Evolutionary conservation across 768 basidiomycete genomes (phyloP).

Genomic region (Neoboletus brunneissimus): DNA sequence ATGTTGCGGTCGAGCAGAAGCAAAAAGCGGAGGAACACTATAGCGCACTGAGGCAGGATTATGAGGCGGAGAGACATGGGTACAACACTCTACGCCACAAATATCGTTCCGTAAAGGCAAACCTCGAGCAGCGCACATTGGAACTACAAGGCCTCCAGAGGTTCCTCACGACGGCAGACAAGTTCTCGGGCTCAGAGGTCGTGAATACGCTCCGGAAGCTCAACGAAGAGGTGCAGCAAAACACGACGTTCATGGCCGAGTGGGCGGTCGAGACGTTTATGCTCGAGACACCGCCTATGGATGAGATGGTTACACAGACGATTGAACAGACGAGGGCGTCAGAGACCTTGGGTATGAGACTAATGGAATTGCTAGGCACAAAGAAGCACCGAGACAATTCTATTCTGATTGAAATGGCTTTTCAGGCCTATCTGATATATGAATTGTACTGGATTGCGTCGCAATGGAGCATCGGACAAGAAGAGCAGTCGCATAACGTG

Average conservation of each 20-base stretch:
- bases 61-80: conserved; percentile 14
- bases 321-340: conserved; percentile 10
- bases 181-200: conserved; percentile 44
- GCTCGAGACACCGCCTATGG: conserved; percentile 12
- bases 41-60: not conserved
- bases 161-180: conserved; percentile 42
- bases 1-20: too few species aligned
- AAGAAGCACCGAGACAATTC: conserved; percentile 17
- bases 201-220: conserved; percentile 39
- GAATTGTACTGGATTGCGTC: conserved; percentile 20
- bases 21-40: too few species aligned
- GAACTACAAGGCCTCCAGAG: conserved; percentile 43
- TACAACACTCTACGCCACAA: conserved; percentile 8
- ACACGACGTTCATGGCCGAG: conserved; percentile 44
- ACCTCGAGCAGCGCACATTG: conserved; percentile 39
- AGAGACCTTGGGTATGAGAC: conserved; percentile 10
- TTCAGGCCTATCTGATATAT: conserved; percentile 27
- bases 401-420: conserved; percentile 32
- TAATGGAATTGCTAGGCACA: conserved; percentile 19
- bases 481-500: conserved; percentile 11
- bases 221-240: conserved; percentile 47
- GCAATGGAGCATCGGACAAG: conserved; percentile 22
- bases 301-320: not conserved
- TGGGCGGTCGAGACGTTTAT: conserved; percentile 39
- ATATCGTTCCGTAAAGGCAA: conserved; percentile 12